phyloP scores from a whole-genome alignment of 306 rosid species.

The Lupinus albus region DNA sequence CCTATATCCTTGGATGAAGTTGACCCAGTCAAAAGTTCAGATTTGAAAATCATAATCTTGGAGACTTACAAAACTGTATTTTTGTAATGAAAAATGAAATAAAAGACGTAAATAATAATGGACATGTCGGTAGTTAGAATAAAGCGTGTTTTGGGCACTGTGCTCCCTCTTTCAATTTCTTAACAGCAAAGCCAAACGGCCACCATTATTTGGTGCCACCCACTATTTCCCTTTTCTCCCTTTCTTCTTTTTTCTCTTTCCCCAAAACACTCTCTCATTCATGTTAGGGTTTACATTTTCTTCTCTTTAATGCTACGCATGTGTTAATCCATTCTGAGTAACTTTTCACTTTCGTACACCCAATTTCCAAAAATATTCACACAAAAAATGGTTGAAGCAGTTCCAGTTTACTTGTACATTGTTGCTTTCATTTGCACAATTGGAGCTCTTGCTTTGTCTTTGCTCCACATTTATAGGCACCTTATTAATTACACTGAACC shows the following conservation, averaged over 20 bases:
- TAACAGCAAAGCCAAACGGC: conserved; percentile 23
- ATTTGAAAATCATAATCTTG: too few relatives aligned
- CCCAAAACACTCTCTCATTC: too few relatives aligned
- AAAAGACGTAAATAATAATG: too few relatives aligned
- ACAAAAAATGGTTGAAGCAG: conserved; percentile 53
- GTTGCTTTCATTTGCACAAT: conserved; percentile 69
- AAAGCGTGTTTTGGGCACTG: not conserved
- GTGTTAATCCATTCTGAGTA: conserved; percentile 18
- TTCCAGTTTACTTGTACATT: conserved; percentile 58
- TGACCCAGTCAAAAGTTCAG: too few relatives aligned
- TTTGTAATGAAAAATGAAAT: too few relatives aligned
- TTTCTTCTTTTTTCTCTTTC: too few relatives aligned
- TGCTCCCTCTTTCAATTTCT: conserved; percentile 17
- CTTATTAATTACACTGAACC: conserved; percentile 88
- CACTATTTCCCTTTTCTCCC: too few relatives aligned
- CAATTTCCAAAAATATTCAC: conserved; percentile 5
- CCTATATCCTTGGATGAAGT: too few relatives aligned
- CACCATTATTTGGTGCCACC: conserved; percentile 35
- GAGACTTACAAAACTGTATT: too few relatives aligned
- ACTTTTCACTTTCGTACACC: conserved; percentile 6
- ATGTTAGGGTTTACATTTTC: too few relatives aligned
- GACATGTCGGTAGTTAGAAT: too few relatives aligned
- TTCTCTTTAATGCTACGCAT: not conserved
- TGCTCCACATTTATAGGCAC: conserved; percentile 75
- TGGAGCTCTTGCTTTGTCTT: conserved; percentile 75